Conservation (phyloP, 768 basidiomycete species). For the Tremella mesenterica region DNA sequence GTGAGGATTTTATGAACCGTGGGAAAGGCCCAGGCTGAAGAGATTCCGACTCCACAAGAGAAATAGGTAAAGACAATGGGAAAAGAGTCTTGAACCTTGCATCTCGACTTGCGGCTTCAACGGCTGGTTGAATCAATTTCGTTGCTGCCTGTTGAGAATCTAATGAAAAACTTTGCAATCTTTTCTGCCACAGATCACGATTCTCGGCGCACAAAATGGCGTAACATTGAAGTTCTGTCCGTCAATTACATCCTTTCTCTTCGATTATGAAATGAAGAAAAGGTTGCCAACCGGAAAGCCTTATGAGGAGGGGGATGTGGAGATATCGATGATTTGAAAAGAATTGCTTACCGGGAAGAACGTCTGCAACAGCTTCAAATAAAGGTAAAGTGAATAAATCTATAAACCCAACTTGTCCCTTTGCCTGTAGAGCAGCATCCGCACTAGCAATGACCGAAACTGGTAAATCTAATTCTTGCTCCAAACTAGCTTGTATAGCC, state of each 20-base stretch:
- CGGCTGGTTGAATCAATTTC: constrained; percentile 22
- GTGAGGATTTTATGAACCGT: not conserved
- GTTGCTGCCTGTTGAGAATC: constrained; percentile 37
- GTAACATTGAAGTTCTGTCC: constrained; percentile 66
- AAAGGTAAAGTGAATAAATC: constrained; percentile 72
- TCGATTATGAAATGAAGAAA: no score
- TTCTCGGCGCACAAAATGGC: constrained; percentile 62
- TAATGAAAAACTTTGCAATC: constrained; percentile 35
- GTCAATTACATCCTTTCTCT: constrained; percentile 48
- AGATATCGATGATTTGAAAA: no score
- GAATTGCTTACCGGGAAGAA: no score
- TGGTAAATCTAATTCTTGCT: constrained; percentile 66
- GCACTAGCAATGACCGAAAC: constrained; percentile 54
- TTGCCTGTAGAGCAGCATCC: constrained; percentile 58
- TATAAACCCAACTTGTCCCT: constrained; percentile 83
- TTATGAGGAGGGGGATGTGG: no score
- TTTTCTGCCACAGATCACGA: constrained; percentile 59
- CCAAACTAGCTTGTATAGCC: constrained; percentile 78
- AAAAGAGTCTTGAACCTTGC: constrained; percentile 51
- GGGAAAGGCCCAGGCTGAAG: constrained; percentile 15
- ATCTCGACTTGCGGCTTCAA: constrained; percentile 45
- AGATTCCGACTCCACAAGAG: constrained; percentile 29
- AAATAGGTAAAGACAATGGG: constrained; percentile 53
- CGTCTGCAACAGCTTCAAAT: constrained; percentile 62
- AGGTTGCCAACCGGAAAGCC: no score